phyloP scores from a whole-genome alignment of 2,329 filamentous ascomycete genomes.

The Lecanicillium sp. region DNA sequence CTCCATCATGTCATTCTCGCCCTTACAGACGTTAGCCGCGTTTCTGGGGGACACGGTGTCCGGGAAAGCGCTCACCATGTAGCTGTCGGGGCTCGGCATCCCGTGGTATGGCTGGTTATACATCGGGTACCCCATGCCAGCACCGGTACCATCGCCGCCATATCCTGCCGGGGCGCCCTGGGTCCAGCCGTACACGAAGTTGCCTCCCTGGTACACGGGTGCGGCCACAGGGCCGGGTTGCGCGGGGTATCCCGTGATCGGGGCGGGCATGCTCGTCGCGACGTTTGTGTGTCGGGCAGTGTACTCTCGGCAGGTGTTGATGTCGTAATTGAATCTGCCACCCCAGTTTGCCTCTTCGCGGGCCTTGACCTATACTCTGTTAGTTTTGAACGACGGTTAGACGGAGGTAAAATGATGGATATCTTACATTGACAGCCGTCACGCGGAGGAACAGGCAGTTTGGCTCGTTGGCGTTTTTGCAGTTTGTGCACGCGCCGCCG shows the following conservation, averaged over 20 bases:
- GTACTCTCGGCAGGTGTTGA: constrained; percentile 27
- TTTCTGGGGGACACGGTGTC: not conserved
- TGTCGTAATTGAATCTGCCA: constrained; percentile 22
- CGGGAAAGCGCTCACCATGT: constrained; percentile 1
- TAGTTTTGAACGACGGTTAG: no score
- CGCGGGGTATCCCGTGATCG: no score
- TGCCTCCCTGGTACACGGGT: no score
- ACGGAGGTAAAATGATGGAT: no score
- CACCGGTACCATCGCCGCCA: not conserved
- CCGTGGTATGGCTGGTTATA: not conserved
- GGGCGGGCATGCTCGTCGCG: no score
- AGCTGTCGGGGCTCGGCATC: constrained; percentile 7
- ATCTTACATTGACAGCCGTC: constrained; percentile 25
- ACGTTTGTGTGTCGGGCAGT: no score
- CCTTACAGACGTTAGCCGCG: constrained; percentile 1
- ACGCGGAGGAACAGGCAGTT: constrained; percentile 79
- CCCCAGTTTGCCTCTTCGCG: not conserved
- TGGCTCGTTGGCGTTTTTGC: constrained; percentile 64
- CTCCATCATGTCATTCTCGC: constrained; percentile 3
- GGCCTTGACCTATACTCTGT: not conserved
- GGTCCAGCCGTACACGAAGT: constrained; percentile 1
- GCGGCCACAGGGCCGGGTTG: no score
- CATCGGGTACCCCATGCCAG: not conserved
- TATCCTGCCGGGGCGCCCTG: not conserved
- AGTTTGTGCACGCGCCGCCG: constrained; percentile 76